A percentile compares a stretch with the other conserved stretches of the same genome.
Conservation (phyloP, 2,329 filamentous ascomycete species). For the Xylaria sp. region DNA sequence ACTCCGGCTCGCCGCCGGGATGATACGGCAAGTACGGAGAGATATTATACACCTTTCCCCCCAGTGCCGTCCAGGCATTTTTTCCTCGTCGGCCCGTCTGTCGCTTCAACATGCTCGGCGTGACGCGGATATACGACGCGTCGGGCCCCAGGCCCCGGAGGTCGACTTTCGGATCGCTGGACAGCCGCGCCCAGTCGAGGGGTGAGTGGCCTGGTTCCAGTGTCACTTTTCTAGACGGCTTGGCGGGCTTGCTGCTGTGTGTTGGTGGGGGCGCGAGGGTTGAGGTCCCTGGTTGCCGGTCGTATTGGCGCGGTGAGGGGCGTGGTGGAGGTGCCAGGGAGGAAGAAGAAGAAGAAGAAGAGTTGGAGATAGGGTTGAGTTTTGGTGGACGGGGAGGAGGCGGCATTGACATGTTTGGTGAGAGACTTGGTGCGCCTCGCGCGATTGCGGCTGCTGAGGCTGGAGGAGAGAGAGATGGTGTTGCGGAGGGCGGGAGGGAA, state of each 20-base stretch:
- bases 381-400: conserved; percentile 43
- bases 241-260: conserved; percentile 61
- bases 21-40: conserved; percentile 90
- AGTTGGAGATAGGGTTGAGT: conserved; percentile 35
- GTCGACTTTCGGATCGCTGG: conserved; percentile 68
- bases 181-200: conserved; percentile 91
- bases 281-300: conserved; percentile 48
- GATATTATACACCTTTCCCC: conserved; percentile 94
- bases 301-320: conserved; percentile 49
- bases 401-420: conserved; percentile 38
- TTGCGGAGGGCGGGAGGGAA: conserved; percentile 53
- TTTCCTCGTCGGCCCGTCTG: conserved; percentile 85
- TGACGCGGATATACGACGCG: conserved; percentile 74
- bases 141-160: conserved; percentile 69
- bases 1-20: conserved; percentile 82
- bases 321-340: conserved; percentile 45
- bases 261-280: conserved; percentile 66
- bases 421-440: conserved; percentile 26
- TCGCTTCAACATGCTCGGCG: conserved; percentile 79
- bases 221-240: conserved; percentile 75
- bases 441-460: conserved; percentile 45
- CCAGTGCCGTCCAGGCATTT: conserved; percentile 90
- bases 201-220: conserved; percentile 93
- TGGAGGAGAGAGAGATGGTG: conserved; percentile 33
- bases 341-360: conserved; percentile 38